phyloP scores from a whole-genome alignment of 2,329 filamentous ascomycete species.

The Apiospora sp. region DNA sequence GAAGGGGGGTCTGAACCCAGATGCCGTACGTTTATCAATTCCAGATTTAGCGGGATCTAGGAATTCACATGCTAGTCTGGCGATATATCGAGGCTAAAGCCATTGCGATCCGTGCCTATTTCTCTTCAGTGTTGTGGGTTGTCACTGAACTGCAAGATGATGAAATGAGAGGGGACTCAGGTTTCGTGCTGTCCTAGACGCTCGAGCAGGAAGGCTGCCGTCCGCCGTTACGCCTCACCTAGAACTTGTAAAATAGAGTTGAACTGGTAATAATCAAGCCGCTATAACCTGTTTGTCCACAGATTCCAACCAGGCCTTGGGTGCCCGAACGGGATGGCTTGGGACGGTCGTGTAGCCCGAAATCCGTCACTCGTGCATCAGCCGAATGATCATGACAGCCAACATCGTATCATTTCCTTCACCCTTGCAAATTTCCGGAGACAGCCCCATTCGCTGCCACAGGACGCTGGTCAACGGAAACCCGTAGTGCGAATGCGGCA shows the following conservation, averaged over 20 bases:
- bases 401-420: conserved; percentile 6
- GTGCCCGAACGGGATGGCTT: background rate
- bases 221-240: background rate
- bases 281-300: conserved; percentile 14
- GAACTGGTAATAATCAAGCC: background rate
- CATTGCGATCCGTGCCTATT: background rate
- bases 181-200: background rate
- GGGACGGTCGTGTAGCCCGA: background rate
- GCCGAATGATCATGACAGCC: conserved; percentile 12
- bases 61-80: background rate
- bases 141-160: background rate
- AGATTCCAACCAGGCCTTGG: background rate
- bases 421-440: conserved; percentile 16
- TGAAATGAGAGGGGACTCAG: background rate
- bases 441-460: background rate
- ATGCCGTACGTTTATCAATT: background rate
- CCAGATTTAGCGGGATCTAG: background rate
- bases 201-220: background rate
- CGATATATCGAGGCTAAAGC: background rate
- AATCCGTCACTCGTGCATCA: background rate
- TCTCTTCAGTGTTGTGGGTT: background rate
- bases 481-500: background rate
- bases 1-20: background rate
- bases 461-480: background rate
- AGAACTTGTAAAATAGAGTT: background rate